Base-by-base conservation (phyloP, 164 flowering plant species). In the Aristolochia contorta region DNA sequence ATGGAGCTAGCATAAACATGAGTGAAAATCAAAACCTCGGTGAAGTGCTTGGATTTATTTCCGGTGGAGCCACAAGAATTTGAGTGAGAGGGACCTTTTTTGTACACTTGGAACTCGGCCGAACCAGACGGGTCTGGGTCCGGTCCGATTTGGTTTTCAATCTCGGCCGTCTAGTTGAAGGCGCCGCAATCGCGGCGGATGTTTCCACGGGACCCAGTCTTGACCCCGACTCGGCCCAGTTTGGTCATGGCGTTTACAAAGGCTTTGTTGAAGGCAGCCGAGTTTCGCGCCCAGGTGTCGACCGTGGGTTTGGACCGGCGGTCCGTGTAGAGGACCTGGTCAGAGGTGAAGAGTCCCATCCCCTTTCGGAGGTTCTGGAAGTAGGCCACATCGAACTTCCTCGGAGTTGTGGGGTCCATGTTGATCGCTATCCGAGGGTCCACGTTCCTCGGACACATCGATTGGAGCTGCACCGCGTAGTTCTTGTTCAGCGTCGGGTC, bases 371-470 rank as follows among this genome's bases (percentile, higher is more conserved):
- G 83, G 54, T 89, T 89, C 74, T 80, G 63, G 79, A n/a, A 92
- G 75, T 84, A 92, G 1, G 60, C 63, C 54, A 85, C 89, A 76
- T 89, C 98, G 64, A 92, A 92, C 0, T 37, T 71, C 12, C 57
- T 64, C 6, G 93, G 91, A 0, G 96, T 87, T 63, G 0, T 63
- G 0, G 96, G 98, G 67, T 92, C 98, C 90, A 92, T 79, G 80
- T 83, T 69, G 63, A 89, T 74, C 69, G 83, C 96, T 23, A 87
- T 73, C 25, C 60, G 64, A 0, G 97, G 96, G 76, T 89, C 90
- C 50, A 86, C 97, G 16, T 77, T 78, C 51, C 1, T 63, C 2
- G 98, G 98, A 62, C 97, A 92, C 85, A 69, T 69, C 0, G 16
- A 16, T 56, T 75, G 75, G 20, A 88, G 74, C 41, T 84, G 70